phyloP scores from a whole-genome alignment of 345 rosid species.

The Brassica nigra region DNA sequence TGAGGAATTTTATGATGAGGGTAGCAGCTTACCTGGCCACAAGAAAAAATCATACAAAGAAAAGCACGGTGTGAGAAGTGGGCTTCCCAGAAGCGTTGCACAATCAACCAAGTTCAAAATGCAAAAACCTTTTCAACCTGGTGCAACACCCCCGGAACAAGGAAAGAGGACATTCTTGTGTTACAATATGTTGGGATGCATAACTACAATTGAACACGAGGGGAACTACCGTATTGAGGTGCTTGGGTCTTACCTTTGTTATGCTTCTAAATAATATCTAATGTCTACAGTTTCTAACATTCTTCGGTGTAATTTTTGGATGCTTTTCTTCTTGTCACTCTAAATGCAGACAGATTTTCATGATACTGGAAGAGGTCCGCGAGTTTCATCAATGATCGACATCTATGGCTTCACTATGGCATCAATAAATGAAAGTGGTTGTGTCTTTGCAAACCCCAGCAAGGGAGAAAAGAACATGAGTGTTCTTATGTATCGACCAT shows the following conservation, averaged over 20 bases:
- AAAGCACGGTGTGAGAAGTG: slow-evolving; percentile 47
- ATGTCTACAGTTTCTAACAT: background rate
- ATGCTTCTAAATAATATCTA: background rate
- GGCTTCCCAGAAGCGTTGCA: slow-evolving; percentile 38
- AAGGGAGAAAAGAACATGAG: slow-evolving; percentile 94
- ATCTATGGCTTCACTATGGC: slow-evolving; percentile 97
- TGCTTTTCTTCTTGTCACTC: slow-evolving; percentile 6
- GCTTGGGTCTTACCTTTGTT: slow-evolving; percentile 18
- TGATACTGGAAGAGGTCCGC: slow-evolving; percentile 90
- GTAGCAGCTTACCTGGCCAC: slow-evolving; percentile 48
- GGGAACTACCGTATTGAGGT: slow-evolving; percentile 97
- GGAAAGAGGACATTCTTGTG: slow-evolving; percentile 86
- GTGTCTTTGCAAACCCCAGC: slow-evolving; percentile 92
- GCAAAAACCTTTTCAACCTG: slow-evolving; percentile 96
- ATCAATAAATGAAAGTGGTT: slow-evolving; percentile 78
- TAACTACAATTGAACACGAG: slow-evolving; percentile 85
- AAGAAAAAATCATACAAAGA: slow-evolving; percentile 51
- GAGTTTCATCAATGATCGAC: slow-evolving; percentile 96
- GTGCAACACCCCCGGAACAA: slow-evolving; percentile 69
- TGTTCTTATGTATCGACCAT: slow-evolving; percentile 91
- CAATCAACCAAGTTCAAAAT: slow-evolving; percentile 55
- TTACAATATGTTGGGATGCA: slow-evolving; percentile 90
- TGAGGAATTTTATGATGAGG: slow-evolving; percentile 51
- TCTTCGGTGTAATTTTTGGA: slow-evolving; percentile 1
- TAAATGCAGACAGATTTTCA: slow-evolving; percentile 85